These are phyloP conservation scores for Aureobasidium sp. DNA, from an alignment of 2,329 filamentous ascomycete genomes.

Conservation along the genomic window DNA sequence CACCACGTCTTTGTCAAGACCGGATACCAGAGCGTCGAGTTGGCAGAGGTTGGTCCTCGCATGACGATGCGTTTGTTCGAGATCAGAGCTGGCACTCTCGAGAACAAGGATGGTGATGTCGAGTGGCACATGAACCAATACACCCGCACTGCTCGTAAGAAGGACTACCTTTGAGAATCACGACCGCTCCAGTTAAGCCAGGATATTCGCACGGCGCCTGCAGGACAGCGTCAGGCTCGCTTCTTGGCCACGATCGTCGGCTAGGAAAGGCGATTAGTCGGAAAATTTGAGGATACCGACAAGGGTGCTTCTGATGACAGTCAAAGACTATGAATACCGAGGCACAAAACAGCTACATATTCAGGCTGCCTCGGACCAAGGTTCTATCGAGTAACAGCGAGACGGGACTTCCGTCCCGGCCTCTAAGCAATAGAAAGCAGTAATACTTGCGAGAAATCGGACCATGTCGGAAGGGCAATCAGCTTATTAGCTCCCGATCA, in stretches of 20 bases:
- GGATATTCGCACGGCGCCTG: neutral
- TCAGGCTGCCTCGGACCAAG: neutral
- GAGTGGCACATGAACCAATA: slow-evolving; percentile 97
- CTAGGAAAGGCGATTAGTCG: neutral
- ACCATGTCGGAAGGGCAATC: neutral
- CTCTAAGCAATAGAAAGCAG: neutral
- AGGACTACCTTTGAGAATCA: slow-evolving; percentile 76
- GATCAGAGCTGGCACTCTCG: slow-evolving; percentile 82
- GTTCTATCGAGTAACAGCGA: neutral
- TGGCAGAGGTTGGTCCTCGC: slow-evolving; percentile 82
- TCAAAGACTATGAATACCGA: neutral
- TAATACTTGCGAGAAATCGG: neutral
- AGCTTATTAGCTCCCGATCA: neutral
- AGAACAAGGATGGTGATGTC: slow-evolving; percentile 90
- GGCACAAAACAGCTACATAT: neutral
- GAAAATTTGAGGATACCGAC: neutral
- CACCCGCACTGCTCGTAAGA: slow-evolving; percentile 87
- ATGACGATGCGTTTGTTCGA: slow-evolving; percentile 98
- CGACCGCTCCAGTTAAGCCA: neutral
- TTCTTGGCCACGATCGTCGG: neutral
- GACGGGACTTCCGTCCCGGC: neutral
- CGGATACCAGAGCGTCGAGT: slow-evolving; percentile 78
- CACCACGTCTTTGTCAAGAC: slow-evolving; percentile 94
- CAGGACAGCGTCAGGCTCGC: slow-evolving; percentile 6
- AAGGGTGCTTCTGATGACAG: neutral